These are phyloP conservation scores for Diaporthe helianthi DNA, from an alignment of 2,329 filamentous ascomycete species.

Conservation along the genomic window DNA sequence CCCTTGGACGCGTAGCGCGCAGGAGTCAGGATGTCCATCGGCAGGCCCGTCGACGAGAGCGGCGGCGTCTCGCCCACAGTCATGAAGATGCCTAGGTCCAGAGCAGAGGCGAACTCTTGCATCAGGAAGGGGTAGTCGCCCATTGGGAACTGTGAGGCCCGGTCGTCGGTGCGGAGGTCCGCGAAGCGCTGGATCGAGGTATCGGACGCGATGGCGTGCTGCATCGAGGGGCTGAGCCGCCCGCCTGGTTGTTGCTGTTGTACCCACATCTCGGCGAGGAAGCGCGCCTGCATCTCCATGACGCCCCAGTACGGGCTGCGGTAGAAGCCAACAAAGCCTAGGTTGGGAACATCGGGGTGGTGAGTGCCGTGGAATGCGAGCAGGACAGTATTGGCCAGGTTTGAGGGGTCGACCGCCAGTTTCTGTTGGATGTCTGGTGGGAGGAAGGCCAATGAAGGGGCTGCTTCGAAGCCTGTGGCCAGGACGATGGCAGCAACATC, in stretches of 20 bases:
- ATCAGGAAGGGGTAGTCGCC: constrained; percentile 80
- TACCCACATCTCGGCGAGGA: constrained; percentile 68
- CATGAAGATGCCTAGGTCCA: constrained; percentile 57
- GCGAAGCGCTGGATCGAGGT: constrained; percentile 55
- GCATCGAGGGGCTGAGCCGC: constrained; percentile 42
- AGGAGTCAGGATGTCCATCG: constrained; percentile 63
- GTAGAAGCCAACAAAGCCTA: constrained; percentile 86
- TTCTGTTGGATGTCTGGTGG: constrained; percentile 59
- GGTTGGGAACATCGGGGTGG: constrained; percentile 63
- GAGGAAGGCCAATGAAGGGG: constrained; percentile 70
- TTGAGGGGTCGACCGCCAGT: constrained; percentile 63
- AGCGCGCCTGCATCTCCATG: constrained; percentile 84
- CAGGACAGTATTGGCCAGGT: constrained; percentile 66
- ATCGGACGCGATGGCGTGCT: constrained; percentile 52
- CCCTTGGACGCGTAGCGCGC: constrained; percentile 56
- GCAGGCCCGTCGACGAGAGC: constrained; percentile 49
- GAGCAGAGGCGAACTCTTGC: constrained; percentile 69
- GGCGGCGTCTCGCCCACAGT: constrained; percentile 45
- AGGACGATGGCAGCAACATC: constrained; percentile 73
- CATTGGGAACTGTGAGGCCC: constrained; percentile 78
- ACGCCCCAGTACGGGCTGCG: constrained; percentile 85
- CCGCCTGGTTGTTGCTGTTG: constrained; percentile 39
- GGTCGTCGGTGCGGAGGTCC: constrained; percentile 58
- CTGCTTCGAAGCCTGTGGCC: constrained; percentile 77
- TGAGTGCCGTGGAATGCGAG: constrained; percentile 73